A percentile compares a stretch with the other conserved stretches of the same genome.
These are phyloP conservation scores for Chrysophaeum taylorii DNA, from an alignment of 352 stramenopile species.

Conservation along the genomic window DNA sequence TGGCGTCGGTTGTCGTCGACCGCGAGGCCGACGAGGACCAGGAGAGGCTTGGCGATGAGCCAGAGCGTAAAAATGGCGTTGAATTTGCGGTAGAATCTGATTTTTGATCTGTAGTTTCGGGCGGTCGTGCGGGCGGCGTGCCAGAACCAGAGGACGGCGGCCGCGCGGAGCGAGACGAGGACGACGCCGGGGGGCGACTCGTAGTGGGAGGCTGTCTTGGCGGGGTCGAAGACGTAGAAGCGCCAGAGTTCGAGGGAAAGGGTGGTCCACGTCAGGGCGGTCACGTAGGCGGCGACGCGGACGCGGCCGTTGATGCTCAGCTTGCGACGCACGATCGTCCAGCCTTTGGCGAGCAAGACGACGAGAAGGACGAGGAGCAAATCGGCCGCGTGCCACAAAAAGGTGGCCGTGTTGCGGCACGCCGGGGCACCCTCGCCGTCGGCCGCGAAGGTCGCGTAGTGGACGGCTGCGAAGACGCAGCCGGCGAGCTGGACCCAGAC, in stretches of 20 bases:
- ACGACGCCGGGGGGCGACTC: conserved; percentile 22
- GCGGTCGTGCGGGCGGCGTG: conserved; percentile 26
- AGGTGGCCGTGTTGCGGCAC: background rate
- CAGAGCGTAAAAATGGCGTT: conserved; percentile 21
- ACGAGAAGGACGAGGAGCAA: conserved; percentile 26
- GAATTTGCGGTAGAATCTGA: conserved; percentile 31
- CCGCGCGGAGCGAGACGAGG: conserved; percentile 16
- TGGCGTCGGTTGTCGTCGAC: conserved; percentile 25
- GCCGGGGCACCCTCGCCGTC: conserved; percentile 7
- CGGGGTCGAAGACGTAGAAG: conserved; percentile 23
- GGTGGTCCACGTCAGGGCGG: conserved; percentile 17
- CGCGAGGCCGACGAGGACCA: conserved; percentile 11
- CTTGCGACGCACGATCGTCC: conserved; percentile 35
- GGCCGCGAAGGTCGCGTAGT: conserved; percentile 5
- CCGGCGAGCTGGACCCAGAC: background rate
- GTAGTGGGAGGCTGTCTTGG: conserved; percentile 21
- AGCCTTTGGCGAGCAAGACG: conserved; percentile 33
- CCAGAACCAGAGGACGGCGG: conserved; percentile 26
- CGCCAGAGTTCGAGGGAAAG: conserved; percentile 20
- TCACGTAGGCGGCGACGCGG: conserved; percentile 26
- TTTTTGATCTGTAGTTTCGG: conserved; percentile 25
- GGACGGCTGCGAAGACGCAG: background rate
- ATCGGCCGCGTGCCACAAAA: conserved; percentile 19
- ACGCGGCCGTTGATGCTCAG: conserved; percentile 25
- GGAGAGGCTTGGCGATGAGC: conserved; percentile 20